phyloP scores from a whole-genome alignment of 306 rosid species.

The Vigna hirtella region DNA sequence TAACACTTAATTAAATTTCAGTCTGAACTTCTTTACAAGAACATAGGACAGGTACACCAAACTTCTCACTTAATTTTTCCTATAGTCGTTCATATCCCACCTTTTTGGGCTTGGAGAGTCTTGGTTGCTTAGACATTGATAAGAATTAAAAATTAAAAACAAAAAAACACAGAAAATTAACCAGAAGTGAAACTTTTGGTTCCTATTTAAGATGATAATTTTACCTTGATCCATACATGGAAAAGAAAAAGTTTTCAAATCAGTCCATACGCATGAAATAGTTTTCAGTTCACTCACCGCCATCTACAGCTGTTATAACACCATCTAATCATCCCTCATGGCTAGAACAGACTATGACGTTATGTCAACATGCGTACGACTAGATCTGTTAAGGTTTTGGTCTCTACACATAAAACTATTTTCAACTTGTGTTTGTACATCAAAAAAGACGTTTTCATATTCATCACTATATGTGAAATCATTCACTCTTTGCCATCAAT shows the following conservation, averaged over 20 bases:
- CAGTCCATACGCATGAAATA: neutral
- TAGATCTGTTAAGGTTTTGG: neutral
- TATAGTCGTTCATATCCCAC: neutral
- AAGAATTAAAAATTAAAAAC: slow-evolving; percentile 1
- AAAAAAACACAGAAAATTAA: too few relatives aligned
- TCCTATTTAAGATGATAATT: too few relatives aligned
- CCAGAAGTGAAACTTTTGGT: too few relatives aligned
- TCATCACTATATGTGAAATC: neutral
- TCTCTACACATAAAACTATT: neutral
- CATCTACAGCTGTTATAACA: neutral
- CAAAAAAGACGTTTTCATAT: neutral
- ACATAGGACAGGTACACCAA: slow-evolving; percentile 18
- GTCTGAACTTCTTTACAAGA: slow-evolving; percentile 3
- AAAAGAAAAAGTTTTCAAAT: neutral
- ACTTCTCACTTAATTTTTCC: slow-evolving; percentile 1
- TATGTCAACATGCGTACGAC: neutral
- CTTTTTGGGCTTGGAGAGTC: neutral
- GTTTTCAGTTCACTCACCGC: neutral
- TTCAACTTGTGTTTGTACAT: neutral
- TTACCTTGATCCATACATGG: too few relatives aligned
- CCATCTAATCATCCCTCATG: neutral
- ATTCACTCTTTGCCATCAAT: neutral
- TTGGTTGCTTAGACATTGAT: neutral
- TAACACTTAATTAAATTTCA: neutral
- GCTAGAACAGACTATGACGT: neutral